These are phyloP conservation scores for Penicillium janthinellum DNA, from an alignment of 2,329 filamentous ascomycete species.

Conservation along the genomic window DNA sequence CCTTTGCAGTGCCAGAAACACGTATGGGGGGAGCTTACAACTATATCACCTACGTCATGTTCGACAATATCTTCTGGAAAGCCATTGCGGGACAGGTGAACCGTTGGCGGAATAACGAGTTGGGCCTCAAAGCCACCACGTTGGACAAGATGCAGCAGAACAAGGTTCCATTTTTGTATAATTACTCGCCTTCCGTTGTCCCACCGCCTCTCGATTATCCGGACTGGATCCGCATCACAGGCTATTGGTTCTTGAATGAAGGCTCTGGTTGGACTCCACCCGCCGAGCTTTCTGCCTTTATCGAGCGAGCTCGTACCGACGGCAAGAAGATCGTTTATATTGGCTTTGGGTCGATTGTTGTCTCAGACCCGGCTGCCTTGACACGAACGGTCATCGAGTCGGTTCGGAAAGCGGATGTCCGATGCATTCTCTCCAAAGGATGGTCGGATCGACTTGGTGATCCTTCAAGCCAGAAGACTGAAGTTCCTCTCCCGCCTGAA, in stretches of 20 bases:
- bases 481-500: conserved; percentile 72
- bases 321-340: conserved; percentile 94
- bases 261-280: conserved; percentile 70
- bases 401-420: conserved; percentile 85
- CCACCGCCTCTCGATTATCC: conserved; percentile 91
- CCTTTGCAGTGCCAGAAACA: conserved; percentile 87
- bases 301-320: conserved; percentile 76
- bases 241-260: conserved; percentile 97
- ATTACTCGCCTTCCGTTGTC: conserved; percentile 94
- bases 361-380: conserved; percentile 83
- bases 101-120: conserved; percentile 79
- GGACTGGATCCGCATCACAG: conserved; percentile 96
- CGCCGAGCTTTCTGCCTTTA: conserved; percentile 75
- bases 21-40: conserved; percentile 97
- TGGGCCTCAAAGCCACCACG: conserved; percentile 77
- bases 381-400: conserved; percentile 92
- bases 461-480: conserved; percentile 59
- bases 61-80: conserved; percentile 96
- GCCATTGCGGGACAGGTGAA: conserved; percentile 90
- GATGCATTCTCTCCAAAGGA: conserved; percentile 92
- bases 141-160: conserved; percentile 92
- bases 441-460: conserved; percentile 84
- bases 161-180: conserved; percentile 98
- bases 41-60: conserved; percentile 91
- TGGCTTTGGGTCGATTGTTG: conserved; percentile 94